Base-by-base conservation (phyloP, 257 asterid genomes). In the Vinca minor region DNA sequence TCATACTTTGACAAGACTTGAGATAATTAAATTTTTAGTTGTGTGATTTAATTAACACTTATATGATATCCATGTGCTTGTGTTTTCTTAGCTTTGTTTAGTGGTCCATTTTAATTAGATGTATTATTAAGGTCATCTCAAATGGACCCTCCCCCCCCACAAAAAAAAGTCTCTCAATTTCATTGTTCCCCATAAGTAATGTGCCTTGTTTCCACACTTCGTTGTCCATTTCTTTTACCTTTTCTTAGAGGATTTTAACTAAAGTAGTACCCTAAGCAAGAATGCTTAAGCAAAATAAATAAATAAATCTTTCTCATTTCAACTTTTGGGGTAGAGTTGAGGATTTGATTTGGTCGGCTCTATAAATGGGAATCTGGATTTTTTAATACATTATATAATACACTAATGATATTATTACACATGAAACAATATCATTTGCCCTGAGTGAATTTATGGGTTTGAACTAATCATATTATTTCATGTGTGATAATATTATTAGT, bases 41-140 rank as follows among this genome's bases (percentile, higher is more conserved):
- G 75, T 82, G 77, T 82, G 87, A 84, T 74, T 72, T 69, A 84
- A 84, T 72, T 62, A 78, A 79, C 80, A 82, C 73, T 84, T 80
- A 77, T 34, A 72, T 63, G 83, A 76, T 71, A 63, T 79, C 79
- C 95, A 87, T 83, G 95, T 87, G 93, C 71, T 79, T 85, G 74
- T 87, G 95, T n/a, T 84, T 83, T 81, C 85, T 78, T 59, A 69
- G n/a, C n/a, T 71, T 59, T 69, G 58, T 50, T 44, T 74, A 74
- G 66, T 82, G 86, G 89, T 71, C 91, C 91, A 71, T 6, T 68
- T 77, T 74, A 82, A 63, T 64, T 70, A 75, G 74, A 71, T 74
- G 69, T n/a, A n/a, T n/a, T 69, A 64, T 70, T 80, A 78, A 67
- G 81, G 86, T 83, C 93, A 75, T 74, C 78, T 74, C 86, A 68